A percentile compares a stretch with the other conserved stretches of the same genome.
Conservation (phyloP, 306 rosid genomes). For the Begonia loranthoides region DNA sequence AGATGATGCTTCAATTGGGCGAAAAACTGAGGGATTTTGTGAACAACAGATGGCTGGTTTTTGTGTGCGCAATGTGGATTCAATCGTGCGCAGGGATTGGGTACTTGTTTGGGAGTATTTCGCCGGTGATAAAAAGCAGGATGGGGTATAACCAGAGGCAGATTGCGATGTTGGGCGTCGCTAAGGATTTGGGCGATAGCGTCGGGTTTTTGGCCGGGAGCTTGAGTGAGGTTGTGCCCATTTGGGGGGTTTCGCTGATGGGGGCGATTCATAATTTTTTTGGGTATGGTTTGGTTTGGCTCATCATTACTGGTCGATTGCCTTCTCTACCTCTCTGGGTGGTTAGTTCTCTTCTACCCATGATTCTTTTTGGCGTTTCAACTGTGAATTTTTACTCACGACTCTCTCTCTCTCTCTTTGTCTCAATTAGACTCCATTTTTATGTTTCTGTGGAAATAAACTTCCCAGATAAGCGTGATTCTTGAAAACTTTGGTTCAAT, state of each 20-base stretch:
- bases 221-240: slow-evolving; percentile 59
- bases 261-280: slow-evolving; percentile 54
- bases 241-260: slow-evolving; percentile 57
- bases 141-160: slow-evolving; percentile 63
- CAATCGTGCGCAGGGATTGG: slow-evolving; percentile 93
- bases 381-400: neutral
- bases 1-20: slow-evolving; percentile 21
- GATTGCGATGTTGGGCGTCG: slow-evolving; percentile 61
- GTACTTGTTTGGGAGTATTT: slow-evolving; percentile 76
- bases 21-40: slow-evolving; percentile 34
- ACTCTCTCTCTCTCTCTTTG: neutral
- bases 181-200: slow-evolving; percentile 77
- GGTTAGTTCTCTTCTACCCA: slow-evolving; percentile 28
- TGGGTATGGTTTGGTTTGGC: slow-evolving; percentile 87
- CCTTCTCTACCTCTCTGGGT: slow-evolving; percentile 68
- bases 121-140: slow-evolving; percentile 61
- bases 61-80: slow-evolving; percentile 91
- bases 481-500: too few species aligned
- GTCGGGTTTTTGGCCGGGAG: slow-evolving; percentile 75
- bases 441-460: neutral
- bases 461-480: too few species aligned
- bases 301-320: slow-evolving; percentile 45
- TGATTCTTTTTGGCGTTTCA: neutral
- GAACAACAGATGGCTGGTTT: slow-evolving; percentile 76
- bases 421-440: slow-evolving; percentile 4